Evolutionary conservation across 495 filamentous ascomycete genomes (phyloP).

Genomic region (Terfezia boudieri): DNA sequence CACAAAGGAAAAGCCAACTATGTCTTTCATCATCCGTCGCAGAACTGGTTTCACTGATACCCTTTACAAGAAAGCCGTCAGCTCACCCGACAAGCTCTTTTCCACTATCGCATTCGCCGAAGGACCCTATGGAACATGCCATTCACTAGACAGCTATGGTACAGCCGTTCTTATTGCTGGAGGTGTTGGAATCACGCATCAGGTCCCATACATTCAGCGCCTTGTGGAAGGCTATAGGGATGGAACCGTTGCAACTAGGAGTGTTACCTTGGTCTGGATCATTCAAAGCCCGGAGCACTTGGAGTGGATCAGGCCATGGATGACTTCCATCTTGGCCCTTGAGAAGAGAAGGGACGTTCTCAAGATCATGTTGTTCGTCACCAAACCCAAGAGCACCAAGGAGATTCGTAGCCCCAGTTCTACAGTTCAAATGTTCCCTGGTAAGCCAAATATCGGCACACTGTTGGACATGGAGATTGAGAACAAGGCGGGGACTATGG

Average conservation of each 20-base stretch:
- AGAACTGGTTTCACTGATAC: slow-evolving; percentile 63
- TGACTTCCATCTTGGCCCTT: slow-evolving; percentile 80
- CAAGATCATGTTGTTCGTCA: slow-evolving; percentile 71
- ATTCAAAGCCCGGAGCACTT: slow-evolving; percentile 74
- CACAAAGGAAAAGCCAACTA: slow-evolving; percentile 33
- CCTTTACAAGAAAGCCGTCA: slow-evolving; percentile 45
- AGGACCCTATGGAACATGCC: slow-evolving; percentile 57
- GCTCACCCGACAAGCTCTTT: slow-evolving; percentile 35
- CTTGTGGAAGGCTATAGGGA: slow-evolving; percentile 46
- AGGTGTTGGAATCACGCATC: slow-evolving; percentile 75
- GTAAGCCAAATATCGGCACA: slow-evolving; percentile 40
- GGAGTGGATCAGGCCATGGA: slow-evolving; percentile 84
- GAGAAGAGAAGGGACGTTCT: slow-evolving; percentile 62
- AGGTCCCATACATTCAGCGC: slow-evolving; percentile 54
- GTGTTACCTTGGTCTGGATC: slow-evolving; percentile 71
- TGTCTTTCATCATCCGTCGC: slow-evolving; percentile 60
- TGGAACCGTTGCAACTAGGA: slow-evolving; percentile 50
- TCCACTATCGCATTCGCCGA: slow-evolving; percentile 45
- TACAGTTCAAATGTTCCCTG: slow-evolving; percentile 78
- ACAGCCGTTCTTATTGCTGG: slow-evolving; percentile 71
- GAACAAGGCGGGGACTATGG: slow-evolving; percentile 54
- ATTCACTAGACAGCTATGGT: slow-evolving; percentile 52
- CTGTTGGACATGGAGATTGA: slow-evolving; percentile 61
- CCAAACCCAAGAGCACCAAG: slow-evolving; percentile 51
- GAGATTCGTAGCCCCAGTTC: slow-evolving; percentile 64